phyloP scores from a whole-genome alignment of 1,284 basidiomycete genomes.

The Malassezia brasiliensis region DNA sequence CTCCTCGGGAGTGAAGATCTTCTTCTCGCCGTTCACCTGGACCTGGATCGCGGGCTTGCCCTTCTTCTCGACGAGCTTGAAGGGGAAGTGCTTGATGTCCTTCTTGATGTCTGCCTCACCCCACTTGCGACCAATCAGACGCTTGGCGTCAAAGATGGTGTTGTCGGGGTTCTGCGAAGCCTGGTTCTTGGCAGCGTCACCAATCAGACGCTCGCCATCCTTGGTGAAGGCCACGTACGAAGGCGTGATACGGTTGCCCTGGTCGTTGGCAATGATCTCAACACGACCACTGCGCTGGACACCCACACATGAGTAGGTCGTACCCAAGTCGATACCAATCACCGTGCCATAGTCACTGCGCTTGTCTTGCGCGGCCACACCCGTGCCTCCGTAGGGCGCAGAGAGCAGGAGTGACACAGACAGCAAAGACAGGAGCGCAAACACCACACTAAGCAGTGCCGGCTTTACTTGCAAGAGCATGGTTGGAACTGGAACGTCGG shows the following conservation, averaged over 20 bases:
- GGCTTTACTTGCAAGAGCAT: slow-evolving; percentile 10
- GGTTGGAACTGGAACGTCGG: not conserved
- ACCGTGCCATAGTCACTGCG: slow-evolving; percentile 65
- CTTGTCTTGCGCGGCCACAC: slow-evolving; percentile 41
- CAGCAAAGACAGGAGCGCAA: slow-evolving; percentile 14
- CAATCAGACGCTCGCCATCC: slow-evolving; percentile 69
- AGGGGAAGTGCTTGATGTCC: slow-evolving; percentile 46
- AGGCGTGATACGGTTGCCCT: slow-evolving; percentile 52
- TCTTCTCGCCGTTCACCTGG: slow-evolving; percentile 34
- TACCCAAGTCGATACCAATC: slow-evolving; percentile 66
- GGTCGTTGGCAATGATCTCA: slow-evolving; percentile 49
- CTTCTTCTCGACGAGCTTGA: slow-evolving; percentile 51
- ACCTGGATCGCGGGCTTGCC: slow-evolving; percentile 48
- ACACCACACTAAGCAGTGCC: slow-evolving; percentile 10
- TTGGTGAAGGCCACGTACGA: slow-evolving; percentile 48
- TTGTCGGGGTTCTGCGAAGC: slow-evolving; percentile 70
- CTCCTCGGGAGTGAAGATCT: slow-evolving; percentile 61
- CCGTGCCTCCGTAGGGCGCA: slow-evolving; percentile 23
- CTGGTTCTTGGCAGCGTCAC: slow-evolving; percentile 58
- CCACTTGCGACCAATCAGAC: slow-evolving; percentile 65
- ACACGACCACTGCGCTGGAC: slow-evolving; percentile 64
- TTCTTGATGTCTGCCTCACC: slow-evolving; percentile 53
- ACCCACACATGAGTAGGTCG: slow-evolving; percentile 55
- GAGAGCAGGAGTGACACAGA: slow-evolving; percentile 12
- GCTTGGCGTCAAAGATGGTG: slow-evolving; percentile 88